A percentile compares a stretch with the other conserved stretches of the same genome.
Evolutionary conservation across 139 green algal species (phyloP).

Genomic region (Chlorella sp.): DNA sequence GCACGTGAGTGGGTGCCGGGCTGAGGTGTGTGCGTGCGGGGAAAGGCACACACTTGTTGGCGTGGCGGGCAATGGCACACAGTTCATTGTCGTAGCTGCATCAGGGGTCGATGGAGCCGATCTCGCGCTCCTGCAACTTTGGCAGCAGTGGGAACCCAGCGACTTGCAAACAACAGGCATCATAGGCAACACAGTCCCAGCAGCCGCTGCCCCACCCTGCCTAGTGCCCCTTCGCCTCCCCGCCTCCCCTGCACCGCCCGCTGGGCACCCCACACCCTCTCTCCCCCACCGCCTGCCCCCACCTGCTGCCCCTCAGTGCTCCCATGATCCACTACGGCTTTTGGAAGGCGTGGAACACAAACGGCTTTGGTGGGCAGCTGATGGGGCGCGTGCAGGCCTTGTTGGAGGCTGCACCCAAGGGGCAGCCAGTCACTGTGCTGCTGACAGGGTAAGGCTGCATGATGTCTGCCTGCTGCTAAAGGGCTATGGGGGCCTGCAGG

Average conservation of each 20-base stretch:
- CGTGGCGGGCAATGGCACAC: not conserved
- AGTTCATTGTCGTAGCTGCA: too few relatives aligned
- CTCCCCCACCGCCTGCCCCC: not conserved
- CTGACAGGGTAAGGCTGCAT: not conserved
- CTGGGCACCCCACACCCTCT: not conserved
- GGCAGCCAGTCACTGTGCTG: not conserved
- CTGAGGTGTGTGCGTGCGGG: not conserved
- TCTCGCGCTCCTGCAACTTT: too few relatives aligned
- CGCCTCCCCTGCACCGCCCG: not conserved
- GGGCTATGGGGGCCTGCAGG: not conserved
- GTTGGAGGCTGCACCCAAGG: not conserved
- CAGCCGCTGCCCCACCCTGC: not conserved
- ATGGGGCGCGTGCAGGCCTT: not conserved
- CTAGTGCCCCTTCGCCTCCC: not conserved
- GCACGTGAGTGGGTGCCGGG: slow-evolving; percentile 10
- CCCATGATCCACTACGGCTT: slow-evolving; percentile 50
- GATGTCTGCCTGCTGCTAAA: not conserved
- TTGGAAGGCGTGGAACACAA: slow-evolving; percentile 17
- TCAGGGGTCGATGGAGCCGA: too few relatives aligned
- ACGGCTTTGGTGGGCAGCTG: not conserved
- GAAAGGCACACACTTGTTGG: not conserved
- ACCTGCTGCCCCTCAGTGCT: not conserved
- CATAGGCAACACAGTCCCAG: not conserved
- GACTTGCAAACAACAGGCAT: not conserved
- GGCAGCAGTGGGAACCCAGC: too few relatives aligned